These are phyloP conservation scores for Ceratobasidium theobromae DNA, from an alignment of 1,284 basidiomycete species.

Conservation along the genomic window DNA sequence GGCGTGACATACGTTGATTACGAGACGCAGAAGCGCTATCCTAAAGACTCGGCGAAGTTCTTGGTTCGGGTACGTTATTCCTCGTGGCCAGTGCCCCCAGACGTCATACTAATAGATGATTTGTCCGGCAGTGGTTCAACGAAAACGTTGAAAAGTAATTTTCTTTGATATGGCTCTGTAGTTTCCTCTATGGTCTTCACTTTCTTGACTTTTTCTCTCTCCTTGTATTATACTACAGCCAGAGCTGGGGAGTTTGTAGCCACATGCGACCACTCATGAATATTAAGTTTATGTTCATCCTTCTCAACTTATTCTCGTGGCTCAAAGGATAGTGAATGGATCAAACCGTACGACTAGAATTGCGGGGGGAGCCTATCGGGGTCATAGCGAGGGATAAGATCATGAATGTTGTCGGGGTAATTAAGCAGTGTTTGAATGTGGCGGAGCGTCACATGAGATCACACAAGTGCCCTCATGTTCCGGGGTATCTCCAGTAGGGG, in stretches of 20 bases:
- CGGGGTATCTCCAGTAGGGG: slow-evolving; percentile 20
- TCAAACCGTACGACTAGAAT: not conserved
- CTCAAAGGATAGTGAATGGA: not conserved
- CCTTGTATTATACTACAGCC: slow-evolving; percentile 6
- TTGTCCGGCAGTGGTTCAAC: slow-evolving; percentile 20
- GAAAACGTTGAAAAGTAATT: slow-evolving; percentile 21
- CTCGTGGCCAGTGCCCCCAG: not conserved
- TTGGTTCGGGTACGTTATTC: slow-evolving; percentile 46
- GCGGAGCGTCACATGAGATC: slow-evolving; percentile 8
- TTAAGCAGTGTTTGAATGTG: not conserved
- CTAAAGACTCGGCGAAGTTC: slow-evolving; percentile 66
- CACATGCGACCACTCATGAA: slow-evolving; percentile 26
- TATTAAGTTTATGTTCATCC: slow-evolving; percentile 11
- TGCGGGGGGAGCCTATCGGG: not conserved
- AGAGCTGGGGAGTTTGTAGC: slow-evolving; percentile 29
- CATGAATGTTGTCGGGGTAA: slow-evolving; percentile 11
- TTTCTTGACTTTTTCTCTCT: slow-evolving; percentile 4
- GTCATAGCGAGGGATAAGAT: slow-evolving; percentile 12
- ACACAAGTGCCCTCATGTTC: not conserved
- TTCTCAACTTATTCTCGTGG: not conserved
- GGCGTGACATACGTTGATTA: slow-evolving; percentile 70
- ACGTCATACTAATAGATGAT: not conserved
- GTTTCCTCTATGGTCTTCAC: not conserved
- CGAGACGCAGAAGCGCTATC: slow-evolving; percentile 65
- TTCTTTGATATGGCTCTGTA: not conserved